phyloP scores from a whole-genome alignment of 2,329 filamentous ascomycete genomes.

The Zasmidium cellare region DNA sequence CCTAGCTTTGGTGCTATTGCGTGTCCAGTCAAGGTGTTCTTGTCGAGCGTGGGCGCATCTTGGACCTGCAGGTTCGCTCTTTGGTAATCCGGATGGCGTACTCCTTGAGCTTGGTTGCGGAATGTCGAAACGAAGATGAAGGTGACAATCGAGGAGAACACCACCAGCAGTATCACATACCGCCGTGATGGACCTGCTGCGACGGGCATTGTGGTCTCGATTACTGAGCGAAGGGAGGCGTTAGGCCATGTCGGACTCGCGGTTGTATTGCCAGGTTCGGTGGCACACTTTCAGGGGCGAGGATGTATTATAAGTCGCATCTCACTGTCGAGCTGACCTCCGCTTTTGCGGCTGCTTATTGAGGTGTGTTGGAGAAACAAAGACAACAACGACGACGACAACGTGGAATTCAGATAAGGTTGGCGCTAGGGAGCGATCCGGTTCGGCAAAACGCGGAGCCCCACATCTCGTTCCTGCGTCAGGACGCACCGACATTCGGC shows the following conservation, averaged over 20 bases:
- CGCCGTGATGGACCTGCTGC: not conserved
- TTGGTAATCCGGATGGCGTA: not conserved
- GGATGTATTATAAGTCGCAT: not conserved
- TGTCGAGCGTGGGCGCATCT: not conserved
- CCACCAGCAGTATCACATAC: constrained; percentile 1
- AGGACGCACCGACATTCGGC: constrained; percentile 7
- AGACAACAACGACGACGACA: not conserved
- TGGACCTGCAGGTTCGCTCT: not conserved
- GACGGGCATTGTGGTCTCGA: not conserved
- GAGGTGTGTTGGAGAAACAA: too few species aligned
- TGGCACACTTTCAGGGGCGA: not conserved
- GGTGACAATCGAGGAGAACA: constrained; percentile 36
- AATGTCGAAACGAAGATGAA: constrained; percentile 34
- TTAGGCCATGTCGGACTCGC: not conserved
- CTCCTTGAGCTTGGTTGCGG: constrained; percentile 35
- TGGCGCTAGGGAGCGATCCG: not conserved
- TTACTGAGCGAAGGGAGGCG: not conserved
- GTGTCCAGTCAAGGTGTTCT: constrained; percentile 37
- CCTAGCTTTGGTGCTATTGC: constrained; percentile 79
- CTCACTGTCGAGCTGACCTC: not conserved
- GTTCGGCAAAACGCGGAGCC: not conserved
- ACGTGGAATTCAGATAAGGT: not conserved
- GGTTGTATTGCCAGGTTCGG: not conserved
- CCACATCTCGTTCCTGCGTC: not conserved
- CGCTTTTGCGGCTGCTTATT: too few species aligned